Base-by-base conservation (phyloP, 352 stramenopile genomes). In the Pythium brassicae region DNA sequence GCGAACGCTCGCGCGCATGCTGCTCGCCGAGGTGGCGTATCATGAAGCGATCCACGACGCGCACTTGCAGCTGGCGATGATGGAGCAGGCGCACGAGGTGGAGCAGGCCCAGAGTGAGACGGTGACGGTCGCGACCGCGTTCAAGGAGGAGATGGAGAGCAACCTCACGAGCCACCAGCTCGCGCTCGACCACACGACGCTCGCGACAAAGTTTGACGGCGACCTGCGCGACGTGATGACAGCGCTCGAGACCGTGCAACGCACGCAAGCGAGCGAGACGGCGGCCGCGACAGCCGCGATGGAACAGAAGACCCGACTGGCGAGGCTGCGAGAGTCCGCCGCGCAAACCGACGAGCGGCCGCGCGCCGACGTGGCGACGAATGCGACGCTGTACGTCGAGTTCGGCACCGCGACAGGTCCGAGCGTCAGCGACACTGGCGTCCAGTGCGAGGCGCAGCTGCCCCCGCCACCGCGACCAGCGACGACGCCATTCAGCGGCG, bases 121-220 rank as follows among this genome's bases (percentile, higher is more conserved):
- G 0, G 61, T 89, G 20, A 69, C 61, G 2, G 56, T 89, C 3
- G 78, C 80, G 0, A 68, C 72, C 3, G 78, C 76, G 5, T 87
- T 87, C 57, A 86, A 88, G 40, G 73, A 87, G 43, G 80, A 90
- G 42, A 76, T 90, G 66, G 72, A 86, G 12, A 57, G 67, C 1
- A 82, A 69, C 44, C 39, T 70, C 9, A 45, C 69, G 0, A 62
- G 37, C 9, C 78, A 90, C 32, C 74, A 86, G 17, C 53, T 87
- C 19, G 68, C 61, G 4, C 62, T 78, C 3, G 73, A 90, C 40
- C 77, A 88, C 42, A 59, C 60, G 35, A 56, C 58, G 0, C 43
- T 87, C 4, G 73, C 78, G 19, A 68, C 69, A 29, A 68, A 78
- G 27, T 83, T 87, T 52, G 78, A 90, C 50, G 54, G 55, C 3